These are phyloP conservation scores for Geotrichum reessii DNA, from an alignment of 1,139 yeast genomes.

Conservation along the genomic window DNA sequence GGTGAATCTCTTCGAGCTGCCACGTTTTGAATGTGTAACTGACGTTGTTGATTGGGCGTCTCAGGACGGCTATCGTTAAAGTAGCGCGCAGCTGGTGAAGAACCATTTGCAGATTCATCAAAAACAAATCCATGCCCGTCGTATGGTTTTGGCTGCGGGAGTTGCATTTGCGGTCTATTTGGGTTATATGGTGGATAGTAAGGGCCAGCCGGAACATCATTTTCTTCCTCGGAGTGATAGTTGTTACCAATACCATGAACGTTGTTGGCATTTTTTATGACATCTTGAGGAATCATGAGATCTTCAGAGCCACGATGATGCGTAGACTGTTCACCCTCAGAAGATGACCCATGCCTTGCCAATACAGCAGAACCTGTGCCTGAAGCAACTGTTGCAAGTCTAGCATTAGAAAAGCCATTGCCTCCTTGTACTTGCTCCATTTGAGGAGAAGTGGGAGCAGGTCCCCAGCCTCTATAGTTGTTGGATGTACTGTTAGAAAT, in stretches of 20 bases:
- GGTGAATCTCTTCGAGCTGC: conserved; percentile 13
- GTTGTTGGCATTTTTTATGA: background rate
- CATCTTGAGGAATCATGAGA: background rate
- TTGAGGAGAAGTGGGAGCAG: conserved; percentile 17
- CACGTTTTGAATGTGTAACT: conserved; percentile 14
- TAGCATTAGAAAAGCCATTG: background rate
- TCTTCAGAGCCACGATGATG: conserved; percentile 5
- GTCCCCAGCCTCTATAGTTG: conserved; percentile 21
- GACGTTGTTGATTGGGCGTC: conserved; percentile 1
- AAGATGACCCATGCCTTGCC: conserved; percentile 5
- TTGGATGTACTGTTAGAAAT: background rate
- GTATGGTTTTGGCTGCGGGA: background rate
- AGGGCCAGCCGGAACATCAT: background rate
- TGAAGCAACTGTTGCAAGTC: conserved; percentile 1
- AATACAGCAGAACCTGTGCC: conserved; percentile 4
- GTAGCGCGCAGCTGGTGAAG: background rate
- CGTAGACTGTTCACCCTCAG: background rate
- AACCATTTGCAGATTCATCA: background rate
- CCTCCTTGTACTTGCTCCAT: conserved; percentile 15
- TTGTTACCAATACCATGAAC: conserved; percentile 3
- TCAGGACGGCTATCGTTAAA: background rate
- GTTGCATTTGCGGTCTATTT: background rate
- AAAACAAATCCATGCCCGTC: background rate
- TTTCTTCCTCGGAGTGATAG: background rate
- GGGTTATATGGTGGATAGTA: conserved; percentile 1